A percentile compares a stretch with the other conserved stretches of the same genome.
Conservation (phyloP, 2,329 filamentous ascomycete genomes). For the Neonectria coccinea region DNA sequence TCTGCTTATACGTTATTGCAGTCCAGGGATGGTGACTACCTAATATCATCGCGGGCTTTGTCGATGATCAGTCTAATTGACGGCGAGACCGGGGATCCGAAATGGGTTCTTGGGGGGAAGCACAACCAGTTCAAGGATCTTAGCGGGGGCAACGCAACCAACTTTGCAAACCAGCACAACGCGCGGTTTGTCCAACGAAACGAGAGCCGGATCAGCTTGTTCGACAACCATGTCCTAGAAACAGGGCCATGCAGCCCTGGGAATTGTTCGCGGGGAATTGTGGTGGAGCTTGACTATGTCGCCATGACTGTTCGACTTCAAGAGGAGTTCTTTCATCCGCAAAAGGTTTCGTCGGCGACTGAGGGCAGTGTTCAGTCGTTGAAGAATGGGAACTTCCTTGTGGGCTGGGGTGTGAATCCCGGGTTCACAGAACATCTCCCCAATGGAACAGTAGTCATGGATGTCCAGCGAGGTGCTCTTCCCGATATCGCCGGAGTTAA, state of each 20-base stretch:
- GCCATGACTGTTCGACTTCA: constrained; percentile 60
- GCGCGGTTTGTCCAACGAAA: constrained; percentile 59
- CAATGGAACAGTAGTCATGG: constrained; percentile 46
- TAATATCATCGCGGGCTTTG: constrained; percentile 49
- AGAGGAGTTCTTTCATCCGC: constrained; percentile 62
- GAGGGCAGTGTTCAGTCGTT: constrained; percentile 64
- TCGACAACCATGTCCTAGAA: constrained; percentile 58
- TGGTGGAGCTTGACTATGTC: constrained; percentile 59
- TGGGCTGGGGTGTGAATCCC: constrained; percentile 68
- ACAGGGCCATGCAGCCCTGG: constrained; percentile 28
- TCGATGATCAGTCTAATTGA: constrained; percentile 48
- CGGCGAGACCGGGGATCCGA: constrained; percentile 42
- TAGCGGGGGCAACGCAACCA: constrained; percentile 48
- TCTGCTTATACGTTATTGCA: constrained; percentile 21
- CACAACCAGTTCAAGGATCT: constrained; percentile 50
- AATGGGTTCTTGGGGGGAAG: constrained; percentile 52
- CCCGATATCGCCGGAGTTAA: constrained; percentile 47
- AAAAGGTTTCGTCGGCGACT: constrained; percentile 62
- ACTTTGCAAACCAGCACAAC: constrained; percentile 60
- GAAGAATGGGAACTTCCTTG: constrained; percentile 63
- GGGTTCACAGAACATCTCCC: constrained; percentile 58
- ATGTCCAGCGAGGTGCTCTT: constrained; percentile 58
- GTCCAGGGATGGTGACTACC: constrained; percentile 48
- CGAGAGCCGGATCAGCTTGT: constrained; percentile 62
- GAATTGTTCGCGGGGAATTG: constrained; percentile 41